A percentile compares a stretch with the other conserved stretches of the same genome.
These are phyloP conservation scores for Heritiera littoralis DNA, from an alignment of 345 rosid species.

Conservation along the genomic window DNA sequence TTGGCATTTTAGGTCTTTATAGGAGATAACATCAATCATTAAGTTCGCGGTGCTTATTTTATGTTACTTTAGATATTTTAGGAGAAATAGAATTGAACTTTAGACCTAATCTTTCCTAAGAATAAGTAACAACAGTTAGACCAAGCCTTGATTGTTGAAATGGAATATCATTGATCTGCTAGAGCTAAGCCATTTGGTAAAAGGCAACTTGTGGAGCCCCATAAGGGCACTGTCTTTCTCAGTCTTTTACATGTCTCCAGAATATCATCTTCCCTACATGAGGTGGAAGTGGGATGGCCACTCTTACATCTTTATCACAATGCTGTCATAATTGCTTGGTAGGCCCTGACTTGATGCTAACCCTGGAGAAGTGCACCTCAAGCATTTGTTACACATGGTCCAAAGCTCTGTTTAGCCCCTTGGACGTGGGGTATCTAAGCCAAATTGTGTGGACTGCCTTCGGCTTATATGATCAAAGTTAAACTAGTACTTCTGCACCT, in stretches of 20 bases:
- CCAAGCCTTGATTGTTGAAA: too few relatives aligned
- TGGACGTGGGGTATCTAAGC: slow-evolving; percentile 4
- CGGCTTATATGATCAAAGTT: not conserved
- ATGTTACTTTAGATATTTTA: too few relatives aligned
- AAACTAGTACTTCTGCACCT: not conserved
- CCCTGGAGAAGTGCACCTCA: not conserved
- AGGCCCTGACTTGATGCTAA: slow-evolving; percentile 21
- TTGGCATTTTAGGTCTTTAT: slow-evolving; percentile 1
- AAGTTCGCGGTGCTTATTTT: not conserved
- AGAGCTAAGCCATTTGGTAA: not conserved
- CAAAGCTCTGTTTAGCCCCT: not conserved
- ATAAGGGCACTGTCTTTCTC: not conserved
- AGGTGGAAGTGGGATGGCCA: not conserved
- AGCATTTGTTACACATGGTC: slow-evolving; percentile 3
- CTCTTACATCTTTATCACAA: slow-evolving; percentile 13
- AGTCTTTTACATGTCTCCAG: not conserved
- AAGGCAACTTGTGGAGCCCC: not conserved
- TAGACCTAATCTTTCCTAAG: too few relatives aligned
- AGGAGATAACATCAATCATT: not conserved
- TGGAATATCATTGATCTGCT: not conserved
- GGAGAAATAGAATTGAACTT: too few relatives aligned
- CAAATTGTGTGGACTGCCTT: slow-evolving; percentile 4
- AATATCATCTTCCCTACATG: slow-evolving; percentile 3
- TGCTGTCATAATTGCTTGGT: slow-evolving; percentile 57
- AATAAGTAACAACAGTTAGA: too few relatives aligned